phyloP scores from a whole-genome alignment of 139 green algal genomes.

The Chlorella sorokiniana region DNA sequence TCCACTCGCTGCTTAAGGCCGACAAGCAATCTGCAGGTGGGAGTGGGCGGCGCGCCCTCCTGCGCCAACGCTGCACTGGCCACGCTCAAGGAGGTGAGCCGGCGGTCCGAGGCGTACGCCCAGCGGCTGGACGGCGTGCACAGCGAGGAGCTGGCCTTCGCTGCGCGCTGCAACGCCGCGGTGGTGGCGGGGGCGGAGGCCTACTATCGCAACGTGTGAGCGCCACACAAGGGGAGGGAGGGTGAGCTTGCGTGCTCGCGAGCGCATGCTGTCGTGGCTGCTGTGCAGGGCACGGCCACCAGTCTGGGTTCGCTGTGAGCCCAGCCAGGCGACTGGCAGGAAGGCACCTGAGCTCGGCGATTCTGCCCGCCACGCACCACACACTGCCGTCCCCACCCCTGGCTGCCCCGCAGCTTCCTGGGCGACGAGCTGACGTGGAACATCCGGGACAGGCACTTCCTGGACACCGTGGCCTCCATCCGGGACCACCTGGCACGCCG shows the following conservation, averaged over 20 bases:
- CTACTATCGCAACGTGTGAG: constrained; percentile 60
- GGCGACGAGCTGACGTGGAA: constrained; percentile 57
- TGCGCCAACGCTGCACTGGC: constrained; percentile 49
- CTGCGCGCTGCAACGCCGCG: constrained; percentile 53
- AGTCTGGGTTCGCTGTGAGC: too few species aligned
- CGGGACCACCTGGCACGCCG: constrained; percentile 28
- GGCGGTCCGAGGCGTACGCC: not conserved
- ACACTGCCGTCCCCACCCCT: not conserved
- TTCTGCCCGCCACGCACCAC: too few species aligned
- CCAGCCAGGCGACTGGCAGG: too few species aligned
- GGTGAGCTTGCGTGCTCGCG: too few species aligned
- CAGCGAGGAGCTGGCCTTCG: constrained; percentile 40
- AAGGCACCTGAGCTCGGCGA: not conserved
- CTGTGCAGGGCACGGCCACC: too few species aligned
- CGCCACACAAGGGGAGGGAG: too few species aligned
- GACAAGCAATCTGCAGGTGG: constrained; percentile 19
- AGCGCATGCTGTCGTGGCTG: too few species aligned
- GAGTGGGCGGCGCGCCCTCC: constrained; percentile 23
- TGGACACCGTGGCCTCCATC: constrained; percentile 24
- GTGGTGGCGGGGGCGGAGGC: constrained; percentile 60
- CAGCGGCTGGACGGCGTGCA: constrained; percentile 12
- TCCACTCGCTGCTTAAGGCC: not conserved
- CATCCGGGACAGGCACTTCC: constrained; percentile 63
- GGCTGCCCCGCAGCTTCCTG: constrained; percentile 43
- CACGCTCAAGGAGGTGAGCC: constrained; percentile 41